Evolutionary conservation across 2,329 filamentous ascomycete species (phyloP).

Genomic region (Xylariales sp.): DNA sequence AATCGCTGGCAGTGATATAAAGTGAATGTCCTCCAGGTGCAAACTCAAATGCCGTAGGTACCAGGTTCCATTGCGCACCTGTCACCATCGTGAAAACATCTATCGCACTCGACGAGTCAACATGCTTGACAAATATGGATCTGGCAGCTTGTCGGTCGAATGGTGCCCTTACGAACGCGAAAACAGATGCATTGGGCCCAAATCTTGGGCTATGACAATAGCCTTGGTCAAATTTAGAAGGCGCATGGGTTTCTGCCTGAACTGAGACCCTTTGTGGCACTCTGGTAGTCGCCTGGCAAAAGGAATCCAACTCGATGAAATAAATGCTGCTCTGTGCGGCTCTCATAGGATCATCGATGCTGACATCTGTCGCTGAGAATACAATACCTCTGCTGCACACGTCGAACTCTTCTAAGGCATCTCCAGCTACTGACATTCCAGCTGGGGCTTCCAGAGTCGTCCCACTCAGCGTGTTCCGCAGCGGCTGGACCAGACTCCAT

Average conservation of each 20-base stretch:
- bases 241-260: constrained; percentile 4
- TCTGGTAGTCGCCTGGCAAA: constrained; percentile 13
- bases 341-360: constrained; percentile 10
- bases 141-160: constrained; percentile 17
- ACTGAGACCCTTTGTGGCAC: constrained; percentile 19
- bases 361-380: constrained; percentile 22
- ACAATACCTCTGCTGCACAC: constrained; percentile 28
- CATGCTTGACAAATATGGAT: constrained; percentile 26
- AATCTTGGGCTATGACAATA: constrained; percentile 24
- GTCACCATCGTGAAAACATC: constrained; percentile 23
- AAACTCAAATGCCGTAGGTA: constrained; percentile 29
- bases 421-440: constrained; percentile 18
- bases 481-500: constrained; percentile 23
- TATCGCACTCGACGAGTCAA: constrained; percentile 19
- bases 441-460: constrained; percentile 26
- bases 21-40: constrained; percentile 25
- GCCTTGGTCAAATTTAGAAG: constrained; percentile 4
- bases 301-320: constrained; percentile 28
- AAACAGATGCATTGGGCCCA: constrained; percentile 29
- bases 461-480: constrained; percentile 27
- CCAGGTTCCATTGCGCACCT: constrained; percentile 20
- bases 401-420: constrained; percentile 23
- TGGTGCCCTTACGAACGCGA: constrained; percentile 28
- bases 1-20: constrained; percentile 27
- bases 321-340: constrained; percentile 21